phyloP scores from a whole-genome alignment of 1,284 basidiomycete species.

The Rhodotorula sp. region DNA sequence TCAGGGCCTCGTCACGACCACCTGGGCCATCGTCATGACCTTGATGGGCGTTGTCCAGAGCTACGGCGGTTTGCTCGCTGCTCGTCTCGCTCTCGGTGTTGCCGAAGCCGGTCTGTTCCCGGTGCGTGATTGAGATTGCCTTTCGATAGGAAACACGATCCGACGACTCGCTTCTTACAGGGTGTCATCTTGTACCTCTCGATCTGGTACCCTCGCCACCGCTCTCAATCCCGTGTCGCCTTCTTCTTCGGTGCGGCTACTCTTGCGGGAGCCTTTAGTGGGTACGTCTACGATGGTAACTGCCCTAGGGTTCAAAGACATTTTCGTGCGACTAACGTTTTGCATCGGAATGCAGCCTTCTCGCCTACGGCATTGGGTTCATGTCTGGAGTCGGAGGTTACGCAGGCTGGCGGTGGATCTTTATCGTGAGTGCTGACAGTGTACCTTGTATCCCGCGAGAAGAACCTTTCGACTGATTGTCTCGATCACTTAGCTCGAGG shows the following conservation, averaged over 20 bases:
- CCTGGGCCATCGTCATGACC: conserved; percentile 52
- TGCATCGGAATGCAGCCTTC: conserved; percentile 38
- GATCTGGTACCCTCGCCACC: conserved; percentile 59
- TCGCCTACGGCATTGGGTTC: conserved; percentile 55
- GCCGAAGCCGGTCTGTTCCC: conserved; percentile 62
- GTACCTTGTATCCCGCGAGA: too few relatives aligned
- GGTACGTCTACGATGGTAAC: not conserved
- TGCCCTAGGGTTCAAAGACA: too few relatives aligned
- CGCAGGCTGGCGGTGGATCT: conserved; percentile 55
- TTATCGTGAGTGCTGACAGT: conserved; percentile 15
- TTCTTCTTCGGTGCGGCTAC: conserved; percentile 56
- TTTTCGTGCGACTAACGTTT: conserved; percentile 5
- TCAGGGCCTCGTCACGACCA: conserved; percentile 55
- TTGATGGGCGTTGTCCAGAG: conserved; percentile 53
- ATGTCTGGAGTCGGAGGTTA: conserved; percentile 54
- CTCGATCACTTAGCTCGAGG: too few relatives aligned
- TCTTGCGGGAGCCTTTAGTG: conserved; percentile 25
- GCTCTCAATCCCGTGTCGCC: conserved; percentile 57
- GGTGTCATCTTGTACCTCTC: conserved; percentile 53
- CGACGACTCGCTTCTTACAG: not conserved
- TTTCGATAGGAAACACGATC: not conserved
- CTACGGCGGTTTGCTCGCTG: conserved; percentile 41
- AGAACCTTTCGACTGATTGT: too few relatives aligned
- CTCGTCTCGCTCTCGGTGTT: conserved; percentile 61
- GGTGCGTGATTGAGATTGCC: not conserved